Evolutionary conservation across 768 basidiomycete species (phyloP), one percentile per base, ranked within the genome.

Genomic region (Termitomyces sp.): DNA sequence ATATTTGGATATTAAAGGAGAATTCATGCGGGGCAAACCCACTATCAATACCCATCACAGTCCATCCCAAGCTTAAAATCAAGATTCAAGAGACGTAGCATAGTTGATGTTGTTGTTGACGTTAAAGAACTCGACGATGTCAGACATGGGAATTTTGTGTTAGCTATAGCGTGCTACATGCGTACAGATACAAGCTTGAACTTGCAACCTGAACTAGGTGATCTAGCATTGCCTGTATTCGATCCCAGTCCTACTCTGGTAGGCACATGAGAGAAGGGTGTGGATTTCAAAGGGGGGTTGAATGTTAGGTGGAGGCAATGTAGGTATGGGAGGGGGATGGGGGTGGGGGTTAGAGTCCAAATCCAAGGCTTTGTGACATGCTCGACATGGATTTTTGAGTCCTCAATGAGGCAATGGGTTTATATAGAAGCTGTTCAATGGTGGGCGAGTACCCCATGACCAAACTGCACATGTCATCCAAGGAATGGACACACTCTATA

Each of bases 381-480:
- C 55, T 75, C 72, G 4, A 77, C 62, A 5, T 67, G 63, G 37
- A 78, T 33, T 39, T n/a, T n/a, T n/a, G n/a, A n/a, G n/a, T 63
- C 68, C 53, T 73, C 68, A n/a, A 78, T 62, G 43, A 1, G 75
- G 75, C 9, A 75, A 78, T 57, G 13, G 67, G 69, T 24, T 16
- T 40, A 79, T 68, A n/a, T 59, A 68, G 67, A 4, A 79, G 62
- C 53, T 76, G 69, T n/a, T 62, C 42, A n/a, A 74, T 51, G 3
- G 76, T 69, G 18, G 76, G 77, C 8, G 69, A 72, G 42, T 65
- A 65, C 3, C 69, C 68, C 8, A 67, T 52, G 36, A 57, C 56
- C 8, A 76, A 67, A 0, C 74, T 69, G 37, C 72, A 71, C 10
- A 79, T 18, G 61, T 59, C 20, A 71, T 59, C 75, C 75, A 78